Conservation (phyloP, 768 basidiomycete genomes). For the Panaeolus papilionaceus region DNA sequence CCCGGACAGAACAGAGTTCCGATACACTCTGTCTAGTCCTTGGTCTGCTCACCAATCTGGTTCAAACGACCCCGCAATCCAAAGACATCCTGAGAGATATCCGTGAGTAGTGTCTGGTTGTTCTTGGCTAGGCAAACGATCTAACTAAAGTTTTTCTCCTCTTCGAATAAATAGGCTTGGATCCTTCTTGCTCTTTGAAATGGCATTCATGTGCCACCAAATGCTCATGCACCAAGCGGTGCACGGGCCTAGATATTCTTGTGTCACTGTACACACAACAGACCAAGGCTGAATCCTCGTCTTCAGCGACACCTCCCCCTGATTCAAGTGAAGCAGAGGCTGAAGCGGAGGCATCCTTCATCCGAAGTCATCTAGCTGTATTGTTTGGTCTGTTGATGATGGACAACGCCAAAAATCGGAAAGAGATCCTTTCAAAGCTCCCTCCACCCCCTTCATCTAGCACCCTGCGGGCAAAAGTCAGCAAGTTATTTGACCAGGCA, state of each 20-base stretch:
- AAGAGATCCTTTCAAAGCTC: slow-evolving; percentile 35
- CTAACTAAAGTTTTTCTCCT: background rate
- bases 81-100: slow-evolving; percentile 52
- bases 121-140: background rate
- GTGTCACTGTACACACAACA: slow-evolving; percentile 49
- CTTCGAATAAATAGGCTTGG: slow-evolving; percentile 45
- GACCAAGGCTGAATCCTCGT: slow-evolving; percentile 27
- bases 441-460: slow-evolving; percentile 15
- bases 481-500: slow-evolving; percentile 42
- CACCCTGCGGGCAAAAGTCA: slow-evolving; percentile 1
- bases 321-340: slow-evolving; percentile 30
- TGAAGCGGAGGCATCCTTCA: slow-evolving; percentile 53
- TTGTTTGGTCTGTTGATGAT: slow-evolving; percentile 67
- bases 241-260: slow-evolving; percentile 57
- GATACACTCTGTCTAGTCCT: slow-evolving; percentile 79
- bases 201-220: slow-evolving; percentile 53
- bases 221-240: slow-evolving; percentile 58
- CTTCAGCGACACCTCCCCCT: slow-evolving; percentile 24
- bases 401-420: slow-evolving; percentile 42
- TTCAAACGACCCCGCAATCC: slow-evolving; percentile 61
- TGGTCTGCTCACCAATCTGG: slow-evolving; percentile 77
- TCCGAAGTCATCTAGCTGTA: slow-evolving; percentile 78
- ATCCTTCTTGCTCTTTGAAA: slow-evolving; percentile 54
- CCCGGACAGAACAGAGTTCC: slow-evolving; percentile 44
- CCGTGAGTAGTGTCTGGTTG: slow-evolving; percentile 44